Evolutionary conservation across 2,329 filamentous ascomycete genomes (phyloP).

Genomic region (Ophiocordyceps camponoti-rufipedis): DNA sequence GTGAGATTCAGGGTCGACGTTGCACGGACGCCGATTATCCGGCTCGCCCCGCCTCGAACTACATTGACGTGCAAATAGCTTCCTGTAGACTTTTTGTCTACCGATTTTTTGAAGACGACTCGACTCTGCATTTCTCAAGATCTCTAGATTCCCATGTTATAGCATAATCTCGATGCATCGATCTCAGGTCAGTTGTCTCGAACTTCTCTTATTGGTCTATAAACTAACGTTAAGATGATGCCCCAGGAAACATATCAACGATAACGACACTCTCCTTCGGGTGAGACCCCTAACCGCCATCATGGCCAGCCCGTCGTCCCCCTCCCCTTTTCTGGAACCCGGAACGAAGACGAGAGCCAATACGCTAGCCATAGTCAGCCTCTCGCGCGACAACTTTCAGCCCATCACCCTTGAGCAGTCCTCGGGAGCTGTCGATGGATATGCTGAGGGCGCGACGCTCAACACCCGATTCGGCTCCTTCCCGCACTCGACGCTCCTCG

Average conservation of each 20-base stretch:
- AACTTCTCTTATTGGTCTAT: not conserved
- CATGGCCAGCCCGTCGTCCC: constrained; percentile 14
- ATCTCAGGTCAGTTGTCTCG: not conserved
- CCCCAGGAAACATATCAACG: not conserved
- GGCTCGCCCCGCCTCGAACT: not conserved
- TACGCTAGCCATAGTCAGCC: constrained; percentile 64
- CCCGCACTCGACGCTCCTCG: constrained; percentile 59
- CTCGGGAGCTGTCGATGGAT: constrained; percentile 48
- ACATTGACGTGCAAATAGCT: not conserved
- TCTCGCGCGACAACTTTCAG: constrained; percentile 72
- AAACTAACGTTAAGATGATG: not conserved
- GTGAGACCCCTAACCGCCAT: not conserved
- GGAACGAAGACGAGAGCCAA: constrained; percentile 42
- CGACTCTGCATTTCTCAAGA: not conserved
- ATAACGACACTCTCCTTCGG: not conserved
- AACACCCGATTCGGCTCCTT: constrained; percentile 93
- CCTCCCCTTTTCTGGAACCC: constrained; percentile 66
- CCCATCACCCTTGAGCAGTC: constrained; percentile 51
- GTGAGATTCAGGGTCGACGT: not conserved
- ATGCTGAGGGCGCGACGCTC: constrained; percentile 58
- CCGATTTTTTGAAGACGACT: not conserved
- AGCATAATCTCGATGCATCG: not conserved
- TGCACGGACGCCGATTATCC: not conserved
- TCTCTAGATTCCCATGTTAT: not conserved
- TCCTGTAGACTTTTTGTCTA: not conserved